These are phyloP conservation scores for Curvularia spicifera DNA, from an alignment of 2,329 filamentous ascomycete species.

Conservation along the genomic window DNA sequence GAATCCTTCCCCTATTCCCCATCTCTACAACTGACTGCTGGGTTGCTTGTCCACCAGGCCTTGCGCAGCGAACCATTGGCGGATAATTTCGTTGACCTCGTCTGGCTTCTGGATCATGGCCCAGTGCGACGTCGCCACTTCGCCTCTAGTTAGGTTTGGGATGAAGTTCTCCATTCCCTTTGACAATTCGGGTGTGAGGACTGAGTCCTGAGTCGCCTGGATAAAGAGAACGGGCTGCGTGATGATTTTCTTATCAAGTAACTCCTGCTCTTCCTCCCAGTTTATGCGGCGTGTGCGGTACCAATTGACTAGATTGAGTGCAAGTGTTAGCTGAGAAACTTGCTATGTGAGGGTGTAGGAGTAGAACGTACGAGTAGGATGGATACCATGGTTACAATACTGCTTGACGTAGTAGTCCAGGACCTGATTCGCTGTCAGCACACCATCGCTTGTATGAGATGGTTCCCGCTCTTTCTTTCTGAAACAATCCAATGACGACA, in stretches of 20 bases:
- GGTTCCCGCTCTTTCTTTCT: constrained; percentile 8
- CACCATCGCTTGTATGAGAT: constrained; percentile 10
- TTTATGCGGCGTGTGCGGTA: constrained; percentile 79
- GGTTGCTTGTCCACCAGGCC: constrained; percentile 46
- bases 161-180: constrained; percentile 73
- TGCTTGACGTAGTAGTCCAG: constrained; percentile 77
- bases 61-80: constrained; percentile 69
- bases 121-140: constrained; percentile 81
- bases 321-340: constrained; percentile 19
- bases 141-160: constrained; percentile 66
- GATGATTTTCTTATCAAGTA: constrained; percentile 44
- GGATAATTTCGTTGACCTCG: constrained; percentile 72
- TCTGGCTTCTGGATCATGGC: constrained; percentile 75
- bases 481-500: constrained; percentile 11
- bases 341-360: neutral
- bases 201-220: constrained; percentile 71
- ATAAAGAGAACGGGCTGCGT: constrained; percentile 72
- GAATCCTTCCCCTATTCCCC: constrained; percentile 1
- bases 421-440: constrained; percentile 56
- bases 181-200: constrained; percentile 75
- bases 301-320: constrained; percentile 69
- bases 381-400: constrained; percentile 74
- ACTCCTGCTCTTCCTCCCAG: constrained; percentile 71
- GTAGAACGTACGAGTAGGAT: constrained; percentile 67
- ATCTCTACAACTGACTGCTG: constrained; percentile 53